Conservation (phyloP, 169 alveolate genomes). For the Eimeria necatrix region DNA sequence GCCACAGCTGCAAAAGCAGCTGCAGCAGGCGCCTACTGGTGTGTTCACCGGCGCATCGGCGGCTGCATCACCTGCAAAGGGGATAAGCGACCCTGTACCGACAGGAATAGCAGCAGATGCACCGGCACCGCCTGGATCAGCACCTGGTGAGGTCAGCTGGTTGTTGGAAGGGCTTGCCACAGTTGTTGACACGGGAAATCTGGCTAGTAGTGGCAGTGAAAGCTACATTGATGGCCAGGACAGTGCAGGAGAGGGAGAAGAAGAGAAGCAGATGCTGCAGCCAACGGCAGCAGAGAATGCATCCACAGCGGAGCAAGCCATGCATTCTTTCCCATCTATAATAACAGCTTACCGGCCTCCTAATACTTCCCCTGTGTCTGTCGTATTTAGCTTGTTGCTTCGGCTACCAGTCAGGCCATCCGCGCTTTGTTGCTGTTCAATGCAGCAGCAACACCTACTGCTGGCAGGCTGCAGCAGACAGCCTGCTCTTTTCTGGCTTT, state of each 20-base stretch:
- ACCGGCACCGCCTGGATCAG: background rate
- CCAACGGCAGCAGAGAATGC: constrained; percentile 67
- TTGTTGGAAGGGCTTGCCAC: constrained; percentile 27
- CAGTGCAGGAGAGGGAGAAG: constrained; percentile 45
- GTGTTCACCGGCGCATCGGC: background rate
- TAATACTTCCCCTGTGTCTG: constrained; percentile 46
- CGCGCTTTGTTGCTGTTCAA: constrained; percentile 41
- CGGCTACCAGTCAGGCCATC: constrained; percentile 66
- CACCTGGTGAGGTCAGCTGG: constrained; percentile 29
- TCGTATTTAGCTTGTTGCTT: constrained; percentile 22
- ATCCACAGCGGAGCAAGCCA: constrained; percentile 56
- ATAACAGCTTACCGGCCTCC: constrained; percentile 58
- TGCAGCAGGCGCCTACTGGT: background rate
- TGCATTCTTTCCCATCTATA: constrained; percentile 36
- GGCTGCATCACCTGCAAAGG: background rate
- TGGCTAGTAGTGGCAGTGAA: background rate
- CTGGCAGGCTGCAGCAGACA: constrained; percentile 67
- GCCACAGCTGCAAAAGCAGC: constrained; percentile 40
- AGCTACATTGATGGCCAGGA: constrained; percentile 30
- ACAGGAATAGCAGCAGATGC: constrained; percentile 37
- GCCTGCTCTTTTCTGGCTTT: constrained; percentile 59
- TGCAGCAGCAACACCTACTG: constrained; percentile 54
- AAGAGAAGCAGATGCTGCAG: constrained; percentile 18
- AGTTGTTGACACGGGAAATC: background rate
- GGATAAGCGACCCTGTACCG: background rate